phyloP scores from a whole-genome alignment of 2,329 filamentous ascomycete genomes.

The Sphaceloma murrayae region DNA sequence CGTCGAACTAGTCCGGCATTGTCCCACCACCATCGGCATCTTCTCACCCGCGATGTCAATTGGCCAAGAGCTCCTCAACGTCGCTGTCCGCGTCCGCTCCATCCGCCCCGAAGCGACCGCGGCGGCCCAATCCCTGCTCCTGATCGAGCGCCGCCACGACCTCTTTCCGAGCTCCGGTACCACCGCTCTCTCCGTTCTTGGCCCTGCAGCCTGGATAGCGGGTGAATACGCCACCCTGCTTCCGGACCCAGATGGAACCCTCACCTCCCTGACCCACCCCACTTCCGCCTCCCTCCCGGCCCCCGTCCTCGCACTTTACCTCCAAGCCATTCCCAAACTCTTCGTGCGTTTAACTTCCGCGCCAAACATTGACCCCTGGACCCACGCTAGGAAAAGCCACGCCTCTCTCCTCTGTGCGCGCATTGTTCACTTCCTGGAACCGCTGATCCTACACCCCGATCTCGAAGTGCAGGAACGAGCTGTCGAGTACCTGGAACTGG shows the following conservation, averaged over 20 bases:
- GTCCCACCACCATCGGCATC: constrained; percentile 39
- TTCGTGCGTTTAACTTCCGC: constrained; percentile 63
- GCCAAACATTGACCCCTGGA: constrained; percentile 59
- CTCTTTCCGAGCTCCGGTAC: constrained; percentile 44
- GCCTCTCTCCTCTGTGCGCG: constrained; percentile 70
- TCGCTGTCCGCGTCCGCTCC: constrained; percentile 82
- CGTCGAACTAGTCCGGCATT: constrained; percentile 68
- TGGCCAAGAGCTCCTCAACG: constrained; percentile 76
- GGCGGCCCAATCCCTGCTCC: constrained; percentile 67
- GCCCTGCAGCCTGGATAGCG: constrained; percentile 71
- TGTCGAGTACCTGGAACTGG: constrained; percentile 82
- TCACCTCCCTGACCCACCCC: constrained; percentile 65
- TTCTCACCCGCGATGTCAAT: constrained; percentile 38
- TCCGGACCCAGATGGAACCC: constrained; percentile 57
- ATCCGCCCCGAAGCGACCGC: constrained; percentile 71
- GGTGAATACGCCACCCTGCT: constrained; percentile 79
- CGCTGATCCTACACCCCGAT: constrained; percentile 68
- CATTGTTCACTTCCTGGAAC: constrained; percentile 72
- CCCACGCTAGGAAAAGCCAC: constrained; percentile 60
- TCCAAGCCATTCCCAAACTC: constrained; percentile 81
- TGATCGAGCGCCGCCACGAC: constrained; percentile 52
- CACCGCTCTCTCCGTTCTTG: constrained; percentile 54
- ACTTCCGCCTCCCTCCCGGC: constrained; percentile 50
- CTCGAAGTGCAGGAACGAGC: constrained; percentile 92
- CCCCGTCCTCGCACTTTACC: constrained; percentile 62